Base-by-base conservation (phyloP, 495 filamentous ascomycete species). In the Cryomyces minteri region DNA sequence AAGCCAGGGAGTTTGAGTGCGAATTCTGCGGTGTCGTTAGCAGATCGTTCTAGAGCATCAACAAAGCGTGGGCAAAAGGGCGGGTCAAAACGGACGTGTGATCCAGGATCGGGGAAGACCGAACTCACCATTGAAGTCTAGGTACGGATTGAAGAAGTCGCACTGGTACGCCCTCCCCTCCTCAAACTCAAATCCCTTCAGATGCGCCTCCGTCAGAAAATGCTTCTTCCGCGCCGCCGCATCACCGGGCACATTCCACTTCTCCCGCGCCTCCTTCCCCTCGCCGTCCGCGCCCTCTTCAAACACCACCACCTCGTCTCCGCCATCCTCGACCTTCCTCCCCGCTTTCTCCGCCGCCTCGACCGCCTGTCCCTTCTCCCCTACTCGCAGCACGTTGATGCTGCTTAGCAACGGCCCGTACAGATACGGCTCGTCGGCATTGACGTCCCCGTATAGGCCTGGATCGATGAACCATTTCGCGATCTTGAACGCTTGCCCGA, bases 61-160 rank as follows among this genome's bases (percentile, higher is more conserved):
- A 51, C 38, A 39, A 37, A 1, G 11, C 34, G 34, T 9, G 12
- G 9, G 3, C 3, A 9, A 38, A 38, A 14, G 34, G 9, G 12
- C 67, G 25, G 90, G 56, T 11, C 76, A 69, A 48, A 88, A 79
- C 49, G 44, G 6, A 40, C 4, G 37, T 1, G 9, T 10, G 34
- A 38, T 38, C 9, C 1, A 38, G 3, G 12, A 3, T 30, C 44
- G n/a, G 39, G 32, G 40, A 43, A 39, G 14, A 18, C 41, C 12
- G 32, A 39, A 61, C 63, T 43, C 48, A 78, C 76, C 70, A 56
- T 75, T 77, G 54, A 95, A 93, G 58, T 87, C 81, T 38, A 98
- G 57, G 66, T 88, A 94, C n/a, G 79, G 76, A 56, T 94, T 95
- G 53, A 77, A 90, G 61, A 98, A 95, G 61, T 95, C 88, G 39